These are phyloP conservation scores for Picea abies DNA, from an alignment of 83 land plant genomes.

Conservation along the genomic window DNA sequence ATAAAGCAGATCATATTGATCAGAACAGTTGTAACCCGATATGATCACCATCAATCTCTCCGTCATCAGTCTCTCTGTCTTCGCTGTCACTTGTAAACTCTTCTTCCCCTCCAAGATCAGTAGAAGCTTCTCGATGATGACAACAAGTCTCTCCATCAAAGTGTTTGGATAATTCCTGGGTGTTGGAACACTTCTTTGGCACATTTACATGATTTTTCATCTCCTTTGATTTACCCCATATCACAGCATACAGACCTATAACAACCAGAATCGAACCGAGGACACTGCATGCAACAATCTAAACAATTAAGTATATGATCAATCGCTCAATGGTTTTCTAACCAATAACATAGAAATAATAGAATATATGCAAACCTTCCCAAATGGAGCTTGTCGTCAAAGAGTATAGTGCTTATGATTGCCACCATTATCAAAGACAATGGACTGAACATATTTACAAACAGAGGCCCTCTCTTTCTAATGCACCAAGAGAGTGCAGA, in stretches of 20 bases:
- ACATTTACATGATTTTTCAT: background rate
- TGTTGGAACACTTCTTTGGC: background rate
- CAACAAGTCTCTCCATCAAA: no score
- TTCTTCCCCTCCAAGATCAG: no score
- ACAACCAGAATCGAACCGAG: slow-evolving; percentile 51
- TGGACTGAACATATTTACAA: slow-evolving; percentile 48
- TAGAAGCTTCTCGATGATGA: no score
- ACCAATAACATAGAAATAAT: background rate
- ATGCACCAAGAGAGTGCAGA: slow-evolving; percentile 44
- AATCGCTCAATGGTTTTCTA: no score
- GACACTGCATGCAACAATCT: slow-evolving; percentile 24
- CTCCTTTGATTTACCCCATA: slow-evolving; percentile 62
- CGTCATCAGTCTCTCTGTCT: no score
- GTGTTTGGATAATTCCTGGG: background rate
- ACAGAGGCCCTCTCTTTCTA: slow-evolving; percentile 40
- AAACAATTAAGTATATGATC: background rate
- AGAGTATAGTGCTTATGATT: slow-evolving; percentile 27
- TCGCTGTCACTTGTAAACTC: no score
- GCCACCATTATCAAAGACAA: slow-evolving; percentile 44
- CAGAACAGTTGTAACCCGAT: no score
- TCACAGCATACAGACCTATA: slow-evolving; percentile 49
- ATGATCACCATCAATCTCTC: no score
- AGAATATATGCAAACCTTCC: slow-evolving; percentile 30
- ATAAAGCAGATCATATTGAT: no score
- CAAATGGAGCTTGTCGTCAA: slow-evolving; percentile 33